Evolutionary conservation across 1,284 basidiomycete species (phyloP), one percentile per base, ranked within the genome.

Genomic region (Thecaphora thlaspeos): DNA sequence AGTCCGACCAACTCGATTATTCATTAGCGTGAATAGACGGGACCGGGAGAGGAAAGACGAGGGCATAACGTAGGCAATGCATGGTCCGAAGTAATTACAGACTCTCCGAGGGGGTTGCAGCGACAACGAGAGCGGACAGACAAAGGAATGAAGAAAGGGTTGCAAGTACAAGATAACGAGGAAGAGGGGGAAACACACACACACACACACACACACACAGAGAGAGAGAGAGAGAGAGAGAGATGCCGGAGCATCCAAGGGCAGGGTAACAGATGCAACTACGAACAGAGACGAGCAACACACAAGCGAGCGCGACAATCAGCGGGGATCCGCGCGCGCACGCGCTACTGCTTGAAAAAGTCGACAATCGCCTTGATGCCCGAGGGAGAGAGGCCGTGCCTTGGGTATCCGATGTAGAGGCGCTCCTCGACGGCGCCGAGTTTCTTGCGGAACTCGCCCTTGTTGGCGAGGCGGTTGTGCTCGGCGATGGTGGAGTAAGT

Each of bases 381-480:
- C 18, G 60, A 42, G 26, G 71, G 62, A n/a, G 59, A 61, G 17
- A 75, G 55, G 26, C 71, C 69, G 37, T 68, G 63, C 30, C 68
- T 52, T 1, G 73, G 73, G 46, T 70, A 75, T 46, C 67, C 66
- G 19, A 75, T 55, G 44, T 55, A 75, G 12, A 71, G 61, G 12
- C 63, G 46, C 28, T 62, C 61, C 24, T 70, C 60, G 2, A 51
- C 42, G 10, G 73, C 70, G 19, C 73, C 73, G 21, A 75, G 63
- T 50, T 75, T 75, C 49, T 72, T 60, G 23, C 73, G 52, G 51
- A 75, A 75, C 49, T 74, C 72, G 46, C 60, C 60, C 62, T 75
- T 75, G 63, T 68, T 69, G 21, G 57, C 59, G 23, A 75, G 49
- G 24, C 46, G 42, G 37, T 67, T 57, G 44, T 64, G 61, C 28